phyloP scores from a whole-genome alignment of 2,329 filamentous ascomycete genomes.

The Atkinsonella hypoxylon region DNA sequence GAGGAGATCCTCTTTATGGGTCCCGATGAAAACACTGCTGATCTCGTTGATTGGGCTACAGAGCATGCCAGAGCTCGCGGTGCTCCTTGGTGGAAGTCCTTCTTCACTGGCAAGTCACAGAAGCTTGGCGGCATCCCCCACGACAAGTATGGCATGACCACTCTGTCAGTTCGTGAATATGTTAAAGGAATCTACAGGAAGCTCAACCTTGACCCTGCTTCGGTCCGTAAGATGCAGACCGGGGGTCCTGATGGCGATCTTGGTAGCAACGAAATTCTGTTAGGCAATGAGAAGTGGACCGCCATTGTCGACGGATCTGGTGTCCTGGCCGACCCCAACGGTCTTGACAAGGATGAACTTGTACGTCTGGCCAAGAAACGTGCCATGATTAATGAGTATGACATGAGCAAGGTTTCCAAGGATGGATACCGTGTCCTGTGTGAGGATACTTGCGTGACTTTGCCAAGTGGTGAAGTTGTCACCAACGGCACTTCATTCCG shows the following conservation, averaged over 20 bases:
- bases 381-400: conserved; percentile 81
- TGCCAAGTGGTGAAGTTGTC: conserved; percentile 77
- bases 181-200: conserved; percentile 96
- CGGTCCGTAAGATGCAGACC: conserved; percentile 89
- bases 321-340: conserved; percentile 86
- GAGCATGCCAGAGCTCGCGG: conserved; percentile 79
- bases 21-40: conserved; percentile 96
- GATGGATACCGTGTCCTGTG: conserved; percentile 86
- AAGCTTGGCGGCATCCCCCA: conserved; percentile 94
- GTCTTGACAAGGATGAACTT: conserved; percentile 75
- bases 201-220: conserved; percentile 73
- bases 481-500: conserved; percentile 92
- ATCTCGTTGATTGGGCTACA: conserved; percentile 97
- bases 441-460: conserved; percentile 78
- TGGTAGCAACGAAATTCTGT: conserved; percentile 93
- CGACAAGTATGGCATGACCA: conserved; percentile 95
- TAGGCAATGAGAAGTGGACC: conserved; percentile 91
- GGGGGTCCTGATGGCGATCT: conserved; percentile 94
- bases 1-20: conserved; percentile 98
- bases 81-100: conserved; percentile 99
- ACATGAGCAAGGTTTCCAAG: conserved; percentile 71
- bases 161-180: conserved; percentile 88
- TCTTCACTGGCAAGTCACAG: conserved; percentile 98
- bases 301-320: conserved; percentile 93
- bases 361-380: conserved; percentile 73